phyloP scores from a whole-genome alignment of 2,329 filamentous ascomycete genomes.

The Pseudohalonectria lignicola region DNA sequence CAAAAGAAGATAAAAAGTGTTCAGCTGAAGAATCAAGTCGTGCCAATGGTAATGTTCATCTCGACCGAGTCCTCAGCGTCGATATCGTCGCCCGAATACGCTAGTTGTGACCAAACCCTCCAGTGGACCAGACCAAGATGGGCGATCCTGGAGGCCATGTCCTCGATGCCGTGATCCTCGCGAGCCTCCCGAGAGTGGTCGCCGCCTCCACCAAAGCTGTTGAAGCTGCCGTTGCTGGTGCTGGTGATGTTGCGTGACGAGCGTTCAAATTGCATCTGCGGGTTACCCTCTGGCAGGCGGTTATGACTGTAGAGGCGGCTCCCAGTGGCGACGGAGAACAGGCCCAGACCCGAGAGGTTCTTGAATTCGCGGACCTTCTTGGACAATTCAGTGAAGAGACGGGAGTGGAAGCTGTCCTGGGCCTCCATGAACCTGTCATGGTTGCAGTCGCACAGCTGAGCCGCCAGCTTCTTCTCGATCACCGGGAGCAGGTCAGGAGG shows the following conservation, averaged over 20 bases:
- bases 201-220: slow-evolving; percentile 19
- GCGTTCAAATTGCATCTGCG: background rate
- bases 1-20: too few species aligned
- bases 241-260: too few species aligned
- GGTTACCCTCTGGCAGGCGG: background rate
- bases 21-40: background rate
- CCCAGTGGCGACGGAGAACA: slow-evolving; percentile 45
- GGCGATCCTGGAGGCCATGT: slow-evolving; percentile 67
- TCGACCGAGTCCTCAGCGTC: background rate
- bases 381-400: slow-evolving; percentile 35
- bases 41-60: background rate
- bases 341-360: slow-evolving; percentile 36
- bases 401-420: slow-evolving; percentile 36
- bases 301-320: slow-evolving; percentile 24
- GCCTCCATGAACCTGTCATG: slow-evolving; percentile 34
- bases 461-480: slow-evolving; percentile 37
- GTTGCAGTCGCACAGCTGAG: slow-evolving; percentile 29
- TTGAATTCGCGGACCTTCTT: slow-evolving; percentile 41
- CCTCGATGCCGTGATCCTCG: slow-evolving; percentile 44
- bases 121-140: slow-evolving; percentile 83
- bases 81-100: slow-evolving; percentile 35
- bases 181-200: slow-evolving; percentile 30
- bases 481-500: slow-evolving; percentile 33
- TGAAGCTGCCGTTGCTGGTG: slow-evolving; percentile 12
- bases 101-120: slow-evolving; percentile 73